Percentiles rank a stretch among this genome's conserved stretches.
These are phyloP conservation scores for Phaeotremella fagi DNA, from an alignment of 768 basidiomycete species.

Conservation along the genomic window DNA sequence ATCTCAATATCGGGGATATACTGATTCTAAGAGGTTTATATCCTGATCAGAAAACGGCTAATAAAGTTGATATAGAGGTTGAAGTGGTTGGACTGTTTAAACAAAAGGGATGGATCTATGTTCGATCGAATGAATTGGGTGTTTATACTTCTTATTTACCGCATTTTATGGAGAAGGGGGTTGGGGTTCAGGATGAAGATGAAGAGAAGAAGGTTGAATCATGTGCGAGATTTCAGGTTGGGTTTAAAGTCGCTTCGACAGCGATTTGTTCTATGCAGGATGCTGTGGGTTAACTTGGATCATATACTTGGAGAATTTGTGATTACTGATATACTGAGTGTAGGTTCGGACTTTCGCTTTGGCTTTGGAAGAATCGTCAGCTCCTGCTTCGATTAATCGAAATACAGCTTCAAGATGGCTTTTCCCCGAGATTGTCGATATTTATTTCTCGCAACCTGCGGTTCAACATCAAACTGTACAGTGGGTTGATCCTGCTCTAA, in stretches of 20 bases:
- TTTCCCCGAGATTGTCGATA: slow-evolving; percentile 28
- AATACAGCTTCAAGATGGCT: slow-evolving; percentile 29
- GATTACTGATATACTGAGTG: not conserved
- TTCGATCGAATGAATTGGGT: slow-evolving; percentile 20
- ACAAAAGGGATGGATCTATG: slow-evolving; percentile 32
- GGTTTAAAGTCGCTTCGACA: slow-evolving; percentile 23
- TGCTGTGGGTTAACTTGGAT: slow-evolving; percentile 23
- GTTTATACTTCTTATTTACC: slow-evolving; percentile 1
- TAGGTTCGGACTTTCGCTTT: slow-evolving; percentile 8
- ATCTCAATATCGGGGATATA: slow-evolving; percentile 43
- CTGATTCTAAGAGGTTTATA: slow-evolving; percentile 41
- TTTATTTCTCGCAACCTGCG: not conserved
- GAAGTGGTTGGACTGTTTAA: slow-evolving; percentile 40
- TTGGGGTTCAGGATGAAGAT: not conserved
- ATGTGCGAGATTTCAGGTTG: slow-evolving; percentile 22
- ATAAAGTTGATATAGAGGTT: slow-evolving; percentile 33
- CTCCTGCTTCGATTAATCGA: not conserved
- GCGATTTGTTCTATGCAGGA: slow-evolving; percentile 33
- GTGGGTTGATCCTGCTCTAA: slow-evolving; percentile 39
- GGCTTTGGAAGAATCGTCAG: slow-evolving; percentile 11
- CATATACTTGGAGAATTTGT: not conserved
- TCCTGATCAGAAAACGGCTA: slow-evolving; percentile 16
- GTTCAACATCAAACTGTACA: not conserved
- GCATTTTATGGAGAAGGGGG: slow-evolving; percentile 9
- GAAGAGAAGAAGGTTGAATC: not conserved